A percentile compares a stretch with the other conserved stretches of the same genome.
phyloP scores from a whole-genome alignment of 2,329 filamentous ascomycete genomes.

The Albophoma yamanashiensis region DNA sequence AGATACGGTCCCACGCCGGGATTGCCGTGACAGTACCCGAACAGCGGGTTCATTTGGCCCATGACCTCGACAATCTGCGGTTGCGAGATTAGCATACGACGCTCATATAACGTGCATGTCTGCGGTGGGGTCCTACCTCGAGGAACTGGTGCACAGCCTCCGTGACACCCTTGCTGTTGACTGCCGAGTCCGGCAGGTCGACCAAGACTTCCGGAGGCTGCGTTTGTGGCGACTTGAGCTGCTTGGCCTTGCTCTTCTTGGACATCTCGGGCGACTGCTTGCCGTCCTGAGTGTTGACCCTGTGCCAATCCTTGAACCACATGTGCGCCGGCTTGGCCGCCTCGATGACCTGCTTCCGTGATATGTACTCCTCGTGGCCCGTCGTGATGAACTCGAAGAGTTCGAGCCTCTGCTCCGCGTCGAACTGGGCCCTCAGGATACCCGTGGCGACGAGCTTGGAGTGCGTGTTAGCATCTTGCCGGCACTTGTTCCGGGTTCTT shows the following conservation, averaged over 20 bases:
- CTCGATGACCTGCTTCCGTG: constrained; percentile 53
- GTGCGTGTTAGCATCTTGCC: constrained; percentile 13
- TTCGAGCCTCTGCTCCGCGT: constrained; percentile 69
- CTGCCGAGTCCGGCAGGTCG: constrained; percentile 46
- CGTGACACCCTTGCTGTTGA: constrained; percentile 51
- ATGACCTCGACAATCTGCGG: constrained; percentile 53
- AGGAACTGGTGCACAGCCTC: constrained; percentile 53
- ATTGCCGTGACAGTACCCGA: constrained; percentile 45
- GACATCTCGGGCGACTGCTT: constrained; percentile 56
- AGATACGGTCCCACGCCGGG: constrained; percentile 43
- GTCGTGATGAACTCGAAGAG: constrained; percentile 71
- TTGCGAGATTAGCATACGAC: not conserved
- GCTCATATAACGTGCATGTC: constrained; percentile 5
- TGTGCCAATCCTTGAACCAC: constrained; percentile 57
- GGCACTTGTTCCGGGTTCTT: not conserved
- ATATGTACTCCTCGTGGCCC: constrained; percentile 73
- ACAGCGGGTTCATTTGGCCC: constrained; percentile 55
- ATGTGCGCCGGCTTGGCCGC: constrained; percentile 50
- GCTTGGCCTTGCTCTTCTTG: constrained; percentile 51
- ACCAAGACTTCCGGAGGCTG: constrained; percentile 47
- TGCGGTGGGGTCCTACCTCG: constrained; percentile 34
- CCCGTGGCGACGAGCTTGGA: constrained; percentile 65
- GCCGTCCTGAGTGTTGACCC: constrained; percentile 43
- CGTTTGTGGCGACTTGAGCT: constrained; percentile 47
- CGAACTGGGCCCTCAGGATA: constrained; percentile 67